Evolutionary conservation across 306 rosid species (phyloP).

Genomic region (Amphicarpaea edgeworthii): DNA sequence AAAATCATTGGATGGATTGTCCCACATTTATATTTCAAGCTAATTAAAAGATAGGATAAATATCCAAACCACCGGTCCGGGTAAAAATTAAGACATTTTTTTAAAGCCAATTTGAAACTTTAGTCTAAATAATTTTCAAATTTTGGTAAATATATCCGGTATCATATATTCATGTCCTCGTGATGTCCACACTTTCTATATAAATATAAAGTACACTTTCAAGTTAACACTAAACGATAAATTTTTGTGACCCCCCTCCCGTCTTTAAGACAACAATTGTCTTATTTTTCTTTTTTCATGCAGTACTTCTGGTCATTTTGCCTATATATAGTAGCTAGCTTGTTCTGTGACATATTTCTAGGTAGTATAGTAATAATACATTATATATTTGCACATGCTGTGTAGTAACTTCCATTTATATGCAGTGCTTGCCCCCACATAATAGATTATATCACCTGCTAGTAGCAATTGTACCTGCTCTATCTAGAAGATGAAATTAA

Average conservation of each 20-base stretch:
- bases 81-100: too few species aligned
- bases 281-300: background rate
- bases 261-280: background rate
- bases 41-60: too few species aligned
- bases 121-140: too few species aligned
- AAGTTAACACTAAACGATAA: too few species aligned
- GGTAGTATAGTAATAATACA: background rate
- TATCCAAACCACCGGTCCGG: too few species aligned
- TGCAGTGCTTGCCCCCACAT: slow-evolving; percentile 11
- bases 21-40: too few species aligned
- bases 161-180: too few species aligned
- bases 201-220: background rate
- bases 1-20: too few species aligned
- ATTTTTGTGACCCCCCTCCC: background rate
- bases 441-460: background rate
- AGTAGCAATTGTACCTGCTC: slow-evolving; percentile 1
- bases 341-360: background rate
- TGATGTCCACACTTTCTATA: background rate
- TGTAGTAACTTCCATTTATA: slow-evolving; percentile 11
- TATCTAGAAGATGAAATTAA: background rate
- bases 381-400: slow-evolving; percentile 13
- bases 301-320: background rate
- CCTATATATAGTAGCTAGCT: background rate
- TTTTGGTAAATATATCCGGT: background rate
- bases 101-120: too few species aligned